These are phyloP conservation scores for Auxenochlorella pyrenoidosa DNA, from an alignment of 139 green algal species.

Conservation along the genomic window DNA sequence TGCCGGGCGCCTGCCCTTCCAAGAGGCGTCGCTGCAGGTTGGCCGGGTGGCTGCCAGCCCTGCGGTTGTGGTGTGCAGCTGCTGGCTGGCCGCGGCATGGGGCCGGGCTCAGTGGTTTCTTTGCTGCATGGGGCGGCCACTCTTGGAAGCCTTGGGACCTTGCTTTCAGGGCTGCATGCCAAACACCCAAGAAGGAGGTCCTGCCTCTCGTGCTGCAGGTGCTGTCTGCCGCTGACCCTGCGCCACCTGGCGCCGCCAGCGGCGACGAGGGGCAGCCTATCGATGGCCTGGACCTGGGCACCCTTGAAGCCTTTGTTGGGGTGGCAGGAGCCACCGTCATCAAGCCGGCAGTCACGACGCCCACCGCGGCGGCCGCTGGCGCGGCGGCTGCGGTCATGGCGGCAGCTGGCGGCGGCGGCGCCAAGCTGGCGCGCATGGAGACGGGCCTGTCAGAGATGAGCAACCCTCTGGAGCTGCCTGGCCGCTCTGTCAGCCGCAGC, in stretches of 20 bases:
- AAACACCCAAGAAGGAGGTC: not conserved
- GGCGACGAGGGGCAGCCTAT: conserved; percentile 45
- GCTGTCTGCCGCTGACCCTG: not conserved
- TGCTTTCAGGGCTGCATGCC: too few species aligned
- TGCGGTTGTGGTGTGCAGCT: too few species aligned
- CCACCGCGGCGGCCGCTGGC: not conserved
- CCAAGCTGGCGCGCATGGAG: not conserved
- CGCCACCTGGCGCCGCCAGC: not conserved
- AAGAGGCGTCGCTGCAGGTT: conserved; percentile 48
- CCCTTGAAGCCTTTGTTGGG: conserved; percentile 44
- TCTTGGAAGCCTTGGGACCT: not conserved
- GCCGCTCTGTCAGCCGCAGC: not conserved
- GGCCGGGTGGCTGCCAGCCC: not conserved
- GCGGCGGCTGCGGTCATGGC: conserved; percentile 11
- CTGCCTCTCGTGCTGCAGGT: not conserved
- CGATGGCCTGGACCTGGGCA: conserved; percentile 29
- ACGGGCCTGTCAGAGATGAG: conserved; percentile 24
- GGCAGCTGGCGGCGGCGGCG: not conserved
- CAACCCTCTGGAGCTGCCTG: conserved; percentile 13
- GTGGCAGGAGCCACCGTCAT: conserved; percentile 37
- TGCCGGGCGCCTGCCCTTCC: conserved; percentile 46
- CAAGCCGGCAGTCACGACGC: conserved; percentile 23
- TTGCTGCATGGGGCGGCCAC: not conserved
- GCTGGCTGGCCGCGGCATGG: too few species aligned
- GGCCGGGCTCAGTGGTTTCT: too few species aligned